Evolutionary conservation across 306 rosid species (phyloP), one percentile per base, ranked within the genome.

Genomic region (Citrullus amarus): DNA sequence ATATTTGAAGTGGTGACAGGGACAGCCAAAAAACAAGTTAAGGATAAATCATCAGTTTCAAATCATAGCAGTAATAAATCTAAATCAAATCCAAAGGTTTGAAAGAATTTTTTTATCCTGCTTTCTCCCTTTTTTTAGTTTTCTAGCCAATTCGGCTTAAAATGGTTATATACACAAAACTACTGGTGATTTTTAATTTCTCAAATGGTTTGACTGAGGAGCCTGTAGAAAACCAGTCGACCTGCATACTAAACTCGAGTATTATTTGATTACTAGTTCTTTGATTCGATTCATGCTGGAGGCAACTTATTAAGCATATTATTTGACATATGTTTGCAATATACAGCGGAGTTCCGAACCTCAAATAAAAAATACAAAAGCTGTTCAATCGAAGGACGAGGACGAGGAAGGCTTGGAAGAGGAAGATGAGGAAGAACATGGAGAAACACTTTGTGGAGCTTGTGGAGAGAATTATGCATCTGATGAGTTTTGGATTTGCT

Each of bases 401-500:
- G 87, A 85, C 0, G 87, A 79, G 84, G 84, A 86, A 32, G 78
- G 62, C 70, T 18, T 88, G 86, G 93, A 88, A 14, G 89, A 85
- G 78, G 92, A 89, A 54, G 91, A 93, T 2, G 94, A 87, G 14
- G 96, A 89, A n/a, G 97, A 91, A 82, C 91, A 91, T 44, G 93
- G 92, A 28, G 91, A 90, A 70, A 86, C 90, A 39, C 84, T 86
- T 6, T 93, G 96, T 2, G 97, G 93, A 11, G 93, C 96, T 39
- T 93, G 97, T 77, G 92, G 93, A 78, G 92, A 89, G 80, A 88
- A 88, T 86, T 86, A 88, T 79, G 91, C 88, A 13, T 50, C 87
- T 4, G 92, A 91, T 62, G 94, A 91, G 81, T 93, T 93, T 79
- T 93, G 96, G 96, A 88, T 93, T 73, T 89, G 92, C 90, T 93